Evolutionary conservation across 768 basidiomycete species (phyloP), one percentile per base, ranked within the genome.

Genomic region (Rhizopogon vesiculosus): DNA sequence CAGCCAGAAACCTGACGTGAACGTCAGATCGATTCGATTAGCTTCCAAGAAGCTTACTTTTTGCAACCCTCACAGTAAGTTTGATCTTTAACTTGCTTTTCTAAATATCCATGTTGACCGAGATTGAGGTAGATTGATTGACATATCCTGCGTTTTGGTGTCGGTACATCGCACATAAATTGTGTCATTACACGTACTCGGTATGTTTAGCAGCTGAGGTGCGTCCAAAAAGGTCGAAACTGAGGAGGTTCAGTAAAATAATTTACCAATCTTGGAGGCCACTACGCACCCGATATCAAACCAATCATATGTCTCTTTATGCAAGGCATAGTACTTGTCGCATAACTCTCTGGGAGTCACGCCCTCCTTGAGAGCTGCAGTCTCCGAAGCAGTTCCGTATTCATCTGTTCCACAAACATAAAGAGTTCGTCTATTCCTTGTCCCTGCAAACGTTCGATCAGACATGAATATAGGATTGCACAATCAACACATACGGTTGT

Each of bases 311-410:
- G 94, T 93, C 61, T 93, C 91, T 59, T 84, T 86, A 61, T 98
- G 97, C 15, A 98, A 76, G 16, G 79, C 77, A 64, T 95, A 75
- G 69, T 98, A 98, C 73, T 95, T 94, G 72, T 94, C 90, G 69
- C 93, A 97, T 2, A 98, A 77, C 61, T 86, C 82, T 58, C 76
- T 76, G 0, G 93, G 89, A 10, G 89, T 84, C 40, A 94, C 69
- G 0, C 86, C 84, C 67, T 96, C 93, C 66, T 93, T 93, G 56
- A 93, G 70, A 3, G 97, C 96, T 70, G 97, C 95, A 2, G 95
- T 98, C 76, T 99, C 97, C 0, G 97, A 97, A 0, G 97, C 96
- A 7, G 97, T 99, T n/a, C 97, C 97, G 64, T 99, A 99, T 72
- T 99, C 97, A 67, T 99, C 97, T 4, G 97, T 98, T 28, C 97